Evolutionary conservation across 495 filamentous ascomycete species (phyloP).

Genomic region (Penicillium angulare): DNA sequence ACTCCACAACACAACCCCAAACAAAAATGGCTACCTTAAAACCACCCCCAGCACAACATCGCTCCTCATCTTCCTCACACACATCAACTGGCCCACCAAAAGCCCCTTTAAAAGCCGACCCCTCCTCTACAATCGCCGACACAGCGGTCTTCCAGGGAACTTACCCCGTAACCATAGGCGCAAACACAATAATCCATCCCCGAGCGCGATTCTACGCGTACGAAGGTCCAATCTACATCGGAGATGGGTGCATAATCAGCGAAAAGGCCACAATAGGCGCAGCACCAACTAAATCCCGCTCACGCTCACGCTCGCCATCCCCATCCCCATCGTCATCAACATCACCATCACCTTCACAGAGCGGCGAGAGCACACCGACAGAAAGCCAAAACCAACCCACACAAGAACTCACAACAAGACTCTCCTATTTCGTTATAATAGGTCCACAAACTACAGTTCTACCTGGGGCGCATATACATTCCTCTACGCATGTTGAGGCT

Average conservation of each 20-base stretch:
- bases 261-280: constrained; percentile 67
- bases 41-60: constrained; percentile 23
- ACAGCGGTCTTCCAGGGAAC: constrained; percentile 70
- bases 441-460: constrained; percentile 31
- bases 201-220: constrained; percentile 67
- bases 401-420: constrained; percentile 22
- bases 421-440: constrained; percentile 38
- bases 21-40: constrained; percentile 28
- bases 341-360: constrained; percentile 5
- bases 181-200: constrained; percentile 79
- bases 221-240: constrained; percentile 68
- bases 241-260: constrained; percentile 69
- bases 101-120: constrained; percentile 68
- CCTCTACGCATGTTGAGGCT: constrained; percentile 34
- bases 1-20: neutral
- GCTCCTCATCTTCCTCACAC: constrained; percentile 25
- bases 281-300: constrained; percentile 34
- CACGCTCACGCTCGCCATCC: no score
- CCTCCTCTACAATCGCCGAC: constrained; percentile 71
- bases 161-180: constrained; percentile 66
- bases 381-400: no score
- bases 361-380: no score
- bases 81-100: constrained; percentile 21
- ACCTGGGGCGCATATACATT: constrained; percentile 38
- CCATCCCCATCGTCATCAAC: constrained; percentile 7